Evolutionary conservation across 345 rosid species (phyloP), one percentile per base, ranked within the genome.

Genomic region (Lagerstroemia speciosa): DNA sequence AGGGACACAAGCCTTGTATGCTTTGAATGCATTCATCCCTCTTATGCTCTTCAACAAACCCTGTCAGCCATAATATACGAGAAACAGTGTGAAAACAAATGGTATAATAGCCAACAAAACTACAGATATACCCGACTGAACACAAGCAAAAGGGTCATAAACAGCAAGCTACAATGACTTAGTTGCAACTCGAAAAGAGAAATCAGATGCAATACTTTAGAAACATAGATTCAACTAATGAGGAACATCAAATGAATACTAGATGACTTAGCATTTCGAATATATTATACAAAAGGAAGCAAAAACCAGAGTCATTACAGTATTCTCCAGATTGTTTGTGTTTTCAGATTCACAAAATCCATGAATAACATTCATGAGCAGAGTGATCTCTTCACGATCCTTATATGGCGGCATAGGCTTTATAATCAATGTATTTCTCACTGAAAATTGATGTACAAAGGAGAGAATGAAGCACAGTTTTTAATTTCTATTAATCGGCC

Each of bases 1-100:
- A 7, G 86, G 83, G 0, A 65, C 78, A 37, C 75, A 82, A 37
- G 86, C 81, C 78, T 79, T 79, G 73, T 79, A 82, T 57, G 86
- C 83, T 67, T 82, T 82, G 73, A 82, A 82, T 17, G 81, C 85
- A 26, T 74, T 82, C 86, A 79, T 77, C 29, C 67, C 63, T 3
- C 34, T 27, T 29, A n/a, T 24, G 24, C 63, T 34, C 64, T 72
- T 71, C 19, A 65, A 43, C 32, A 37, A 37, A 26, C 19, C 16
- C 48, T 12, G 29, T 24, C 32, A 26, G 50, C 8, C 31, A 38
- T 16, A 65, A 22, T 12, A 24, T 3, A 6, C 22, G 52, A 40
- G 20, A 43, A 24, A 65, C 3, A 6, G 30, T 24, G 3, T 16
- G 7, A 48, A 53, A 24, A 53, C 12, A n/a, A 9, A 53, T n/a